Base-by-base conservation (phyloP, 2,329 filamentous ascomycete genomes). In the Malbranchea cinnamomea region DNA sequence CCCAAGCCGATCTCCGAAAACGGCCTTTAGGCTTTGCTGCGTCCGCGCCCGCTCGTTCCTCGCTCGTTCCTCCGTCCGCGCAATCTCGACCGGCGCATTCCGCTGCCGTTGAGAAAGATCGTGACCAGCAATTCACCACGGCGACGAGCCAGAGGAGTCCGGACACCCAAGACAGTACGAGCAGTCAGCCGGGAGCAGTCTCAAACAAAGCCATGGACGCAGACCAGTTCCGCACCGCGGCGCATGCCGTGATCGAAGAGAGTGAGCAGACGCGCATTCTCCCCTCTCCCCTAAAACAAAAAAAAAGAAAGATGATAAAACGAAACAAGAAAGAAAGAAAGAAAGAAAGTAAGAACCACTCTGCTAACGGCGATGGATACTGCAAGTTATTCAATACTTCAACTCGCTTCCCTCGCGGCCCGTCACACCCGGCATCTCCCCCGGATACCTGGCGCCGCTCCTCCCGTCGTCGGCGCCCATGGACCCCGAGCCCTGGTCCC, bases 191-290 rank as follows among this genome's bases (percentile, higher is more conserved):
- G n/a, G n/a, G n/a, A n/a, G n/a, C n/a, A n/a, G n/a, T n/a, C n/a
- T n/a, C n/a, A n/a, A n/a, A n/a, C n/a, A n/a, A n/a, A n/a, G 23
- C 22, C 26, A 92, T 93, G 85, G 74, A 92, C 48, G 73, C 75
- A 16, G 62, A 75, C 33, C 71, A 87, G 45, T 94, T 92, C 55
- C 68, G 74, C 40, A 60, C 71, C 37, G 81, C 82, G 39, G 84
- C 82, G 25, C 71, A 81, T 40, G 69, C 74, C 34, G 77, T 78
- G 36, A 73, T 92, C 48, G 79, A 91, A 41, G 79, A 92, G 35
- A 91, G 82, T 84, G 57, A 49, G 73, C 61, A 28, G 3, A 12
- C 23, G 21, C 23, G 24, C 24, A 31, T 28, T 34, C 9, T 27
- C 23, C 21, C 25, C 11, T 17, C 9, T 23, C 13, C 23, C 20